Base-by-base conservation (phyloP, 495 filamentous ascomycete genomes). In the Tetracladium marchalianum region DNA sequence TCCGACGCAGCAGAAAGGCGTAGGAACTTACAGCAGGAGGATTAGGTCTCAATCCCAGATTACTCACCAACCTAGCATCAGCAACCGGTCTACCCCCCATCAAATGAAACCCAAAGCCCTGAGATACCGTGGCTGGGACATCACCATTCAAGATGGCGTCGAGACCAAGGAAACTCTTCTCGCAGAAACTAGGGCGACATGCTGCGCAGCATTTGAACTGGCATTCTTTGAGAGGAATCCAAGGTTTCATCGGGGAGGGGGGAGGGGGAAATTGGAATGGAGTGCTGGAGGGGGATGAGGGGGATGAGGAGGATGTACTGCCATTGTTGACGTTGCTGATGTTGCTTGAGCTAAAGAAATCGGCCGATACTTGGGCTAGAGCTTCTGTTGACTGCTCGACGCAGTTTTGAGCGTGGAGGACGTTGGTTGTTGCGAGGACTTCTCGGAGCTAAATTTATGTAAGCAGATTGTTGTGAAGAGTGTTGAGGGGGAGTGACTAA, bases 131-230 rank as follows among this genome's bases (percentile, higher is more conserved):
- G 2, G 67, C 60, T 1, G 61, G 61, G 1, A 74, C 51, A 18
- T 72, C 68, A 4, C 61, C 69, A 11, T 71, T 58, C 11, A 63
- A 53, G 27, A 80, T 56, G 3, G 62, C 69, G 42, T 78, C 56
- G 33, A 82, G 53, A 50, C 67, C 71, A 4, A 73, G 48, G 53
- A 56, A 77, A 4, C 68, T 58, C 37, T 75, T 69, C 9, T 71
- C 62, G 15, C 54, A 51, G 11, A 61, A 66, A 27, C 56, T 61
- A 24, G 62, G 63, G 13, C 70, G 66, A 51, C 80, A 84, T 13
- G 24, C 31, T 13, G 66, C 67, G 52, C 78, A 84, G 48, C 66
- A 65, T 39, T 61, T 72, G 55, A 63, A 72, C 43, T 62, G 65
- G 54, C 78, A 84, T 45, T 72, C 70, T 19, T 44, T n/a, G 37